Evolutionary conservation across 2,329 filamentous ascomycete species (phyloP).

Genomic region (Cladosporium colombiae): DNA sequence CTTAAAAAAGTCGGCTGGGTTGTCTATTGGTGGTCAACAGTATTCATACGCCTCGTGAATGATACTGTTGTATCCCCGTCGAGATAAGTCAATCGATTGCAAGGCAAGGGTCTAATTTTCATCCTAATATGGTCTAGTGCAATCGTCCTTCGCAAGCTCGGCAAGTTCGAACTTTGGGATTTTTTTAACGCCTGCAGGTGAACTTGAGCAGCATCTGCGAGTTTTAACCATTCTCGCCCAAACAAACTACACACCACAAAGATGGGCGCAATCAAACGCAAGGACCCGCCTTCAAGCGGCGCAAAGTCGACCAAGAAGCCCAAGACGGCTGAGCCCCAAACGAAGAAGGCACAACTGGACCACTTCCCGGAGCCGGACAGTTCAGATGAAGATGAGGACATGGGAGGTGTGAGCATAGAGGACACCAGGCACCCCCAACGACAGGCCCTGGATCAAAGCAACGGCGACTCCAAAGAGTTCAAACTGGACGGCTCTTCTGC

Average conservation of each 20-base stretch:
- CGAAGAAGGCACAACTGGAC: constrained; percentile 24
- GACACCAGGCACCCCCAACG: constrained; percentile 12
- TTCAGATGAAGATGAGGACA: constrained; percentile 29
- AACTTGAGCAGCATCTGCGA: not conserved
- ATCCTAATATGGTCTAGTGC: not conserved
- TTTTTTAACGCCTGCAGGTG: constrained; percentile 5
- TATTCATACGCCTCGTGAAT: no score
- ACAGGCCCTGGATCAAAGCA: constrained; percentile 24
- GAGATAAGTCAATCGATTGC: not conserved
- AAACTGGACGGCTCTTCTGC: constrained; percentile 64
- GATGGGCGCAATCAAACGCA: constrained; percentile 44
- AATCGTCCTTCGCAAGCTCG: constrained; percentile 2
- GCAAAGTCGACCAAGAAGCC: constrained; percentile 38
- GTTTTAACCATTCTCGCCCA: not conserved
- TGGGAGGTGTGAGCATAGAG: constrained; percentile 13
- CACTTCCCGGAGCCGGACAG: constrained; percentile 29
- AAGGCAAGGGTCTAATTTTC: not conserved
- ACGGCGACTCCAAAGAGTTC: constrained; percentile 35
- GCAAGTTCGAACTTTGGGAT: constrained; percentile 6
- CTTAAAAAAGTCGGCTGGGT: not conserved
- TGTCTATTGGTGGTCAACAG: not conserved
- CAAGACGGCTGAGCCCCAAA: constrained; percentile 40
- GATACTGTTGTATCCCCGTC: not conserved
- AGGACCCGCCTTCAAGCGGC: constrained; percentile 36
- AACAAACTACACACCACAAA: not conserved